Evolutionary conservation across 441 rosid genomes (phyloP), one percentile per base, ranked within the genome.

Genomic region (Brassica hybrid): DNA sequence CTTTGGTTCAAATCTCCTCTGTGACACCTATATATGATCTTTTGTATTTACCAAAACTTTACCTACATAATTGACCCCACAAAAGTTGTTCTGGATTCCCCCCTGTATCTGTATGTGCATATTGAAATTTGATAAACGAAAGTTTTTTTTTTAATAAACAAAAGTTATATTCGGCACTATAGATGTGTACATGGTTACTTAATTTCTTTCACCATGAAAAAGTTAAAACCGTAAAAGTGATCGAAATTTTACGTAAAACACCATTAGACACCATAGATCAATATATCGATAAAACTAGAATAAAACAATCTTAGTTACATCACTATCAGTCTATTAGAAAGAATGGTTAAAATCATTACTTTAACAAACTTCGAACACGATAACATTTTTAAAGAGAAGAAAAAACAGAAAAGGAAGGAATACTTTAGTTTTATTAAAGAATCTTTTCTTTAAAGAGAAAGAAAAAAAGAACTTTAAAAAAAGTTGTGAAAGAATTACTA

Each of bases 251-350:
- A 52, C 58, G 7, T 54, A 54, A 16, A 17, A 16, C 59, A 16
- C 59, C 21, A 54, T 54, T 8, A 54, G 21, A 54, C 59, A 54
- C 59, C 59, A 7, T 17, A 45, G 48, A 41, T 16, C 19, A 52
- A 52, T 14, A 52, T 52, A 52, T 52, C 57, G 2, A 1, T 52
- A 16, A 3, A 8, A 54, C 10, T 3, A 54, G 21, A 54, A 57
- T 7, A 54, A 7, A 54, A 6, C 56, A 18, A 54, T 17, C 10
- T 50, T 11, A 58, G 3, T 71, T 77, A 71, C 67, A 32, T 65
- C 76, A 77, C 76, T 77, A 72, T 77, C 72, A 65, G 19, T 56
- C 21, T 13, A 11, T 62, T 17, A 17, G 23, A 54, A 23, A 69
- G 32, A 69, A 70, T 54, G 59, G 12, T 54, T 17, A 16, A 3